These are phyloP conservation scores for Bryoglossum gracile DNA, from an alignment of 495 filamentous ascomycete species.

Conservation along the genomic window DNA sequence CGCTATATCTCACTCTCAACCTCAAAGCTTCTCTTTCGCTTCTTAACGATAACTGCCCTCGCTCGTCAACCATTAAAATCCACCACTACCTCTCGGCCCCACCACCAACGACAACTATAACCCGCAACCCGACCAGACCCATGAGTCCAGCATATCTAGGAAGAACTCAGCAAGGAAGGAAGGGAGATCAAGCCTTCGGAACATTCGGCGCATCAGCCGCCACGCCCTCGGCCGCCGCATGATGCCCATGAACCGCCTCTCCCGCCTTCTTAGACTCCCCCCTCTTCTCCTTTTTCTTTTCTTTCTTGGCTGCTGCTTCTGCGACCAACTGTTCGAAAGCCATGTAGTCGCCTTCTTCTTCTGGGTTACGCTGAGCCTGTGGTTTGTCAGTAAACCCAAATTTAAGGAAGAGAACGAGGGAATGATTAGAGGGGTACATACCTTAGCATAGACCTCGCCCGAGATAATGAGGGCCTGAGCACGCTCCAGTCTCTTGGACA, in stretches of 20 bases:
- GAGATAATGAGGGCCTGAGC: constrained; percentile 82
- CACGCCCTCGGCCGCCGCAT: constrained; percentile 24
- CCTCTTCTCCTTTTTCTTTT: constrained; percentile 72
- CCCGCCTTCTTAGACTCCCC: constrained; percentile 45
- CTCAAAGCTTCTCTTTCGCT: no score
- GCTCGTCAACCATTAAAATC: no score
- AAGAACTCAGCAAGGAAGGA: no score
- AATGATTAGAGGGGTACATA: constrained; percentile 34
- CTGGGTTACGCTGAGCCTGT: constrained; percentile 82
- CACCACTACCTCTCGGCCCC: no score
- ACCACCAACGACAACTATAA: no score
- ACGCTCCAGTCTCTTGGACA: constrained; percentile 81
- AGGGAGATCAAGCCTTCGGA: constrained; percentile 23
- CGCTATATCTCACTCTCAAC: no score
- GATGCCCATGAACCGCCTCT: constrained; percentile 4
- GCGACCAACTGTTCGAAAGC: constrained; percentile 97
- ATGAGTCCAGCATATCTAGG: no score
- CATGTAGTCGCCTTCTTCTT: constrained; percentile 98
- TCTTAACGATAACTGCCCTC: no score
- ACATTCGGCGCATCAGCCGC: constrained; percentile 42
- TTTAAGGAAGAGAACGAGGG: background rate
- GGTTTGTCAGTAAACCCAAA: background rate
- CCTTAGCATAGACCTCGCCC: constrained; percentile 82
- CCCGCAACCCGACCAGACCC: no score
- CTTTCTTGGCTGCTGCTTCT: constrained; percentile 91